phyloP scores from a whole-genome alignment of 2,329 filamentous ascomycete species.

The Fonsecaea multimorphosa region DNA sequence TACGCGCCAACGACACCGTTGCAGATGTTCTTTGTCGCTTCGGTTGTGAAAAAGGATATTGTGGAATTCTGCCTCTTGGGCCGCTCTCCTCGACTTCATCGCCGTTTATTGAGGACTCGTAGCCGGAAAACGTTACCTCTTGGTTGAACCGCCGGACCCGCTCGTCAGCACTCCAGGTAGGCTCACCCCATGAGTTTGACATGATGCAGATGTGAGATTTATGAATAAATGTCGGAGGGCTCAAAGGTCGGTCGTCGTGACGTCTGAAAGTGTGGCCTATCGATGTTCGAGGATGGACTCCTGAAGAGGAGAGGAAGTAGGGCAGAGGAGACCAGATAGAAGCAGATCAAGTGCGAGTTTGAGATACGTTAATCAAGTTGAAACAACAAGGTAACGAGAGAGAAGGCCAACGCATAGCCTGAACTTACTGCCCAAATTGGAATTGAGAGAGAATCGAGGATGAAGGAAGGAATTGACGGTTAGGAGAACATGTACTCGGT shows the following conservation, averaged over 20 bases:
- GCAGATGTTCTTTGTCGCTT: slow-evolving; percentile 6
- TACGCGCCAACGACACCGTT: background rate
- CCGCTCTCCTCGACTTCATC: background rate
- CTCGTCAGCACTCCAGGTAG: background rate
- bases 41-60: too few relatives aligned
- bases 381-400: background rate
- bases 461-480: background rate
- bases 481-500: background rate
- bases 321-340: background rate
- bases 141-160: background rate
- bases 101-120: background rate
- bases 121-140: background rate
- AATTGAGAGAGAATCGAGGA: background rate
- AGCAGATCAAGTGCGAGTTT: background rate
- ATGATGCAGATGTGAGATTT: background rate
- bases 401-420: background rate
- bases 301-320: background rate
- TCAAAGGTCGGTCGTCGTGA: background rate
- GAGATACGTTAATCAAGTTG: background rate
- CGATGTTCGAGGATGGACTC: background rate
- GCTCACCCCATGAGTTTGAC: background rate
- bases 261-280: background rate
- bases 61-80: background rate
- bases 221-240: background rate
- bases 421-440: background rate